Evolutionary conservation across 2,329 filamentous ascomycete species (phyloP), one percentile per base, ranked within the genome.

Genomic region (Pyrenochaeta sp.): DNA sequence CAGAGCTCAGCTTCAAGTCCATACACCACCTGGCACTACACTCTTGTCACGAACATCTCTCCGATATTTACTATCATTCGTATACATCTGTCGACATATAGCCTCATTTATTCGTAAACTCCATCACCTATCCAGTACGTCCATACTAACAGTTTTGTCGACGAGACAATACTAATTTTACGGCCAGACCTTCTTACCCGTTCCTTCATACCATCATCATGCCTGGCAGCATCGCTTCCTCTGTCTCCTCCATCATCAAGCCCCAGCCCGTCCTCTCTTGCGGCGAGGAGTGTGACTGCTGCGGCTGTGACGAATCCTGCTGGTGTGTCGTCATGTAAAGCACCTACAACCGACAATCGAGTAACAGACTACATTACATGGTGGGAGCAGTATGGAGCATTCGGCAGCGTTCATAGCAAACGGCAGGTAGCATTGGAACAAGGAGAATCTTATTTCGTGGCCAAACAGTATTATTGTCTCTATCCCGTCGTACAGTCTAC

Each of bases 261-360:
- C 71, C 72, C 33, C 66, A 69, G 51, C 72, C 72, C 17, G 65
- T 72, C 49, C 57, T 60, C 49, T 59, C 65, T 30, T 76, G 73
- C 54, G 73, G 73, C 35, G 74, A 76, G 42, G 54, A 51, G 23
- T 76, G 73, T 61, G 73, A 73, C 17, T 76, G 73, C 70, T 76
- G 73, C 57, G 73, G 73, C 44, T 74, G 71, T 56, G 71, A 70
- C 14, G 73, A 76, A 54, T 73, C 71, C 17, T 76, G 73, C 61
- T 71, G 61, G 63, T 75, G 72, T 49, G 62, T 67, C 21, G 70
- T 73, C 57, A 74, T 73, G 68, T 72, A 65, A 58, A 58, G 5
- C 0, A 29, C 15, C 29, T 2, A 37, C 4, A 14, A 39, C 18
- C 36, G 21, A 23, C 17, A 39, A 18, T 4, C 21, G 18, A 27